These are phyloP conservation scores for Yamadazyma takamatsuzukensis DNA, from an alignment of 805 yeast species.

Conservation along the genomic window DNA sequence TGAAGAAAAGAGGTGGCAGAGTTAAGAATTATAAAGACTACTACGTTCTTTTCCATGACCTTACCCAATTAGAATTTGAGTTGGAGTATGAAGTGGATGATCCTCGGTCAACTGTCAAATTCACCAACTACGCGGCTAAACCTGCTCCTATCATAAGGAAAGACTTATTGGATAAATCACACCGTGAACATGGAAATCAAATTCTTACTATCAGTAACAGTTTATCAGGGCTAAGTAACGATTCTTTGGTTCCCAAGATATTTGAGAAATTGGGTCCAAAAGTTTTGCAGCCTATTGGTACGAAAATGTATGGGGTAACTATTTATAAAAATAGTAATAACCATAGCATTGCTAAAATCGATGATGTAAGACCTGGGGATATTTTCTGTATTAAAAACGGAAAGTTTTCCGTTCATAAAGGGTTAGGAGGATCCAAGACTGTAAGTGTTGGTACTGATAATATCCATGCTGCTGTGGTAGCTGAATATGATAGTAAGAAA, in stretches of 20 bases:
- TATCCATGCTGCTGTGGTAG: conserved; percentile 53
- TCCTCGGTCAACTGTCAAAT: conserved; percentile 48
- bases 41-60: conserved; percentile 69
- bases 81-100: conserved; percentile 51
- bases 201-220: conserved; percentile 10
- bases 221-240: conserved; percentile 4
- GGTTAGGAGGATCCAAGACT: conserved; percentile 32
- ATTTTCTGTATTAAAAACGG: conserved; percentile 73
- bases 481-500: conserved; percentile 72
- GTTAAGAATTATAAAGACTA: conserved; percentile 53
- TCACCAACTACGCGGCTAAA: conserved; percentile 22
- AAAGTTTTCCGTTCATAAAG: conserved; percentile 67
- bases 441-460: conserved; percentile 57
- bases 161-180: conserved; percentile 46
- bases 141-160: conserved; percentile 46
- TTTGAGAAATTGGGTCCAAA: conserved; percentile 14
- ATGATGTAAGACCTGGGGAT: conserved; percentile 80
- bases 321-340: conserved; percentile 51
- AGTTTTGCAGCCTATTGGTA: conserved; percentile 56
- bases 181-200: conserved; percentile 39
- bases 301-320: conserved; percentile 68
- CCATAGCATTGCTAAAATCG: conserved; percentile 44
- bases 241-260: conserved; percentile 22
- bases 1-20: conserved; percentile 57
- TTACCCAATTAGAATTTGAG: conserved; percentile 61